Evolutionary conservation across 2,329 filamentous ascomycete species (phyloP), one percentile per base, ranked within the genome.

Genomic region (Ampelomyces quisqualis): DNA sequence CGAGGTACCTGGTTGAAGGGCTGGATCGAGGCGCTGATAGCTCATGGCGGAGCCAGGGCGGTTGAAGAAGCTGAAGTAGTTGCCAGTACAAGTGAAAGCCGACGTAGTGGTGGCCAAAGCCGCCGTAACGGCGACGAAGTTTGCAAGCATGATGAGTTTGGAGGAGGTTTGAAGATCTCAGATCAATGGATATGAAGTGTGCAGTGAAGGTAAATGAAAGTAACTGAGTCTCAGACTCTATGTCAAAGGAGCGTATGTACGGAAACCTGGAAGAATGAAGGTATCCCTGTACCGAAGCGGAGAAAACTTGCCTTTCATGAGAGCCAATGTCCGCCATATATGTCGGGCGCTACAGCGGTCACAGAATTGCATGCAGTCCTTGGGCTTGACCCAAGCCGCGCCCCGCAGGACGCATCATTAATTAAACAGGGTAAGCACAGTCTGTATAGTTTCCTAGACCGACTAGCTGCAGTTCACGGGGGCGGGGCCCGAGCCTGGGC

Each of bases 41-140:
- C 56, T 62, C 58, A 69, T 48, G 15, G 64, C 54, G 29, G 45
- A 38, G 20, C 63, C 62, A 28, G 34, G 47, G 35, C 65, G 65
- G 46, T 69, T 68, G 54, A 62, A 68, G 45, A 68, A 65, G 47
- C 56, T 60, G 54, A 69, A 69, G 45, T 69, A 69, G 31, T 64
- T 55, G n/a, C 66, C 66, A 38, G 45, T 44, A 55, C 65, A 68
- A 38, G 64, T 57, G 43, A 65, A 64, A 5, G 60, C 65, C 15
- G 58, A 51, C 24, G 53, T 60, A 9, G 62, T 62, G 40, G 58
- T 58, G 35, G 58, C 58, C 36, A 67, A 43, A 24, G 47, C 55
- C 38, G 60, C 65, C 32, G 62, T 57, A 24, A 65, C 43, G 14
- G 57, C 49, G 29, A 59, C 26, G 18, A 62, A 21, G 43, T 53